These are phyloP conservation scores for Apiospora pterosperma DNA, from an alignment of 2,329 filamentous ascomycete genomes.

Conservation along the genomic window DNA sequence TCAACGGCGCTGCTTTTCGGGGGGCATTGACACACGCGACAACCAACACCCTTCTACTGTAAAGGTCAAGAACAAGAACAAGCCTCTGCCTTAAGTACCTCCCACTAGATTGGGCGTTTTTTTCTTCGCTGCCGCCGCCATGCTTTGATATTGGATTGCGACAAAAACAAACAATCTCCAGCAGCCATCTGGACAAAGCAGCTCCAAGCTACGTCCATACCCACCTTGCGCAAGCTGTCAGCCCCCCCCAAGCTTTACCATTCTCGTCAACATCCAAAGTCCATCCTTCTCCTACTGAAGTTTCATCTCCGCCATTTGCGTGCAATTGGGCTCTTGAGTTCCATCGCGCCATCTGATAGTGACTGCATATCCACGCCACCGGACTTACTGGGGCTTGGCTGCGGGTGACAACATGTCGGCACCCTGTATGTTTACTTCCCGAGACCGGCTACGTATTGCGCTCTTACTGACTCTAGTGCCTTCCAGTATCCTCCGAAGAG, in stretches of 20 bases:
- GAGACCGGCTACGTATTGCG: background rate
- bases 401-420: conserved; percentile 1
- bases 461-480: background rate
- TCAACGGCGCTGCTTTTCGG: conserved; percentile 2
- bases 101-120: background rate
- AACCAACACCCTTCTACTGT: background rate
- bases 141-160: background rate
- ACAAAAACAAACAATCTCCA: background rate
- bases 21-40: background rate
- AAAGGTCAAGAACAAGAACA: background rate
- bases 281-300: background rate
- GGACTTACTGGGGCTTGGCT: background rate
- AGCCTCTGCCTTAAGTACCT: no score
- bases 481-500: conserved; percentile 48
- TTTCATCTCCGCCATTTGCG: background rate
- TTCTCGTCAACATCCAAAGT: background rate
- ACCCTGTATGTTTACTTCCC: background rate
- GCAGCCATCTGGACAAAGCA: background rate
- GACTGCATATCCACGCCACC: background rate
- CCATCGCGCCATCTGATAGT: background rate
- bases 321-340: background rate
- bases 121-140: background rate
- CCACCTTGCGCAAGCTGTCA: background rate
- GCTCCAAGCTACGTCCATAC: background rate
- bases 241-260: background rate